Conservation (phyloP, 129 eudicot genomes). For the Dittrichia graveolens region DNA sequence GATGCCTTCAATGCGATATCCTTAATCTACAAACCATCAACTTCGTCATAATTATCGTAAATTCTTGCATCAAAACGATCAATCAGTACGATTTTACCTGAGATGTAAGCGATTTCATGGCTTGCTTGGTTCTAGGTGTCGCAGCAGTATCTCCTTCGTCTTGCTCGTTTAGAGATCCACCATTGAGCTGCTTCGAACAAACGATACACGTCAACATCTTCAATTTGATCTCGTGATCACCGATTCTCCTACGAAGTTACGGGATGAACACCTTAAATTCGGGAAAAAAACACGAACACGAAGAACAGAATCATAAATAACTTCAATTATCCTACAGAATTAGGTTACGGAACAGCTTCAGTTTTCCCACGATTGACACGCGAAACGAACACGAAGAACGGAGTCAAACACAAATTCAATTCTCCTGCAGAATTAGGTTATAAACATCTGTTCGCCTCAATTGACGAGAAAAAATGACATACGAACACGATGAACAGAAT, state of each 20-base stretch:
- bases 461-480: too few species aligned
- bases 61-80: neutral
- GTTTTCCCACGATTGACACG: neutral
- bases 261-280: neutral
- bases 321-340: neutral
- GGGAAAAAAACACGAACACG: neutral
- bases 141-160: conserved; percentile 38
- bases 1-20: conserved; percentile 89
- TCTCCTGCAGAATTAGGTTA: too few species aligned
- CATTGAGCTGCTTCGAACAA: conserved; percentile 63
- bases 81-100: conserved; percentile 39
- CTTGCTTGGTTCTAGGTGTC: conserved; percentile 69
- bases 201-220: conserved; percentile 85
- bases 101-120: conserved; percentile 72
- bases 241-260: neutral
- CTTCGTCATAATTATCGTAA: neutral
- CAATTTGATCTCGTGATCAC: neutral
- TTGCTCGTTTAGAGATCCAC: conserved; percentile 63
- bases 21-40: conserved; percentile 54
- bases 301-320: neutral
- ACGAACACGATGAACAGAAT: too few species aligned
- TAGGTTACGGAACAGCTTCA: neutral
- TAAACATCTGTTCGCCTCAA: neutral
- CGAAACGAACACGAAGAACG: neutral
- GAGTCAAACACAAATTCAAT: too few species aligned